Evolutionary conservation across 169 alveolate species (phyloP), one percentile per base, ranked within the genome.

Genomic region (Plasmodium sp.): DNA sequence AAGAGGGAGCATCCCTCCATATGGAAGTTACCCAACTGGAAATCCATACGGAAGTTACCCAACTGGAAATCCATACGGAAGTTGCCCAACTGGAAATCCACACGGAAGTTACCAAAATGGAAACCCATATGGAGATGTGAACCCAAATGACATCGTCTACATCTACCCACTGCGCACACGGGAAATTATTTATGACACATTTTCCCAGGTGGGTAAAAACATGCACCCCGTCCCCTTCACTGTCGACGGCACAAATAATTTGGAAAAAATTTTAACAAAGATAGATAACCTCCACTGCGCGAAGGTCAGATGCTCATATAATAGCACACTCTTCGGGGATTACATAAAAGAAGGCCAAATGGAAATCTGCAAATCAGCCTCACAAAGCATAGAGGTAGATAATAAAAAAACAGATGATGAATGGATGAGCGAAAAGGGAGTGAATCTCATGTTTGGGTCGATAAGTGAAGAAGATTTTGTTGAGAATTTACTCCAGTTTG

Each of bases 371-470:
- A 73, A 73, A 16, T 36, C 33, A n/a, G 67, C 36, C 36, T 39
- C 9, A 43, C 36, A 48, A 22, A 33, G 73, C 34, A 27, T 4
- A 18, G 56, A 77, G 18, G 58, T 56, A 88, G 62, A 74, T 31
- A 79, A 79, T 34, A 48, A 36, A 77, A 51, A 51, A 77, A 48
- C 10, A 41, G 58, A 75, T 7, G 39, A 85, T 31, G 41, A 48
- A 31, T 22, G 33, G 4, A 1, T 27, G 62, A 34, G 33, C 16
- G 85, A 51, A n/a, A 10, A 31, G 22, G 14, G 81, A 0, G 48
- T 86, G 43, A 39, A 51, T 16, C 81, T 86, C 43, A 86, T 86
- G 93, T 75, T 86, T 54, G 93, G 93, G 3, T 54, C 93, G 33
- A 86, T 86, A 75, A 45, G 81, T 16, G 86, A 41, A 75, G 81